Conservation (phyloP, 805 yeast species). For the Ogataea parapolymorpha region DNA sequence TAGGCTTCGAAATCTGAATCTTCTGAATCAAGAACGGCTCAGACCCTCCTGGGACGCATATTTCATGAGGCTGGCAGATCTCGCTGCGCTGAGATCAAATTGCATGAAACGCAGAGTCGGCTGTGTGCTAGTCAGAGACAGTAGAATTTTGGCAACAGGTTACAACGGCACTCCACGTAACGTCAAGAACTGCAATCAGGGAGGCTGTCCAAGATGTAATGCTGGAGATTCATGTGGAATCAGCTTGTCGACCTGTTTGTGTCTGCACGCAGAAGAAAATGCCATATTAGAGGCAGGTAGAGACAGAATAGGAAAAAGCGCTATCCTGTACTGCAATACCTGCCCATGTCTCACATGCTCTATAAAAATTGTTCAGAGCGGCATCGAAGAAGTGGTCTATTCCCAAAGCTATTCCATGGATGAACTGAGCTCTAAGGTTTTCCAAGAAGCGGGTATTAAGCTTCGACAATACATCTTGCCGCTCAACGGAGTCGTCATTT, state of each 20-base stretch:
- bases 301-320: slow-evolving; percentile 64
- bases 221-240: slow-evolving; percentile 60
- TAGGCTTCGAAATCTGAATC: slow-evolving; percentile 39
- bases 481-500: slow-evolving; percentile 25
- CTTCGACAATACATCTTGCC: slow-evolving; percentile 59
- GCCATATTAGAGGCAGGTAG: slow-evolving; percentile 93
- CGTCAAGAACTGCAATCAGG: slow-evolving; percentile 84
- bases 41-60: slow-evolving; percentile 97
- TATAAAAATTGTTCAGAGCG: slow-evolving; percentile 90
- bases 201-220: slow-evolving; percentile 93
- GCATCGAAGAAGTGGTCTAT: slow-evolving; percentile 87
- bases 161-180: slow-evolving; percentile 97
- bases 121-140: slow-evolving; percentile 85
- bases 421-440: slow-evolving; percentile 62
- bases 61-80: slow-evolving; percentile 88
- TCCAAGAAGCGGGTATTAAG: slow-evolving; percentile 68
- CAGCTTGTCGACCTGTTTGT: slow-evolving; percentile 76
- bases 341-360: slow-evolving; percentile 97
- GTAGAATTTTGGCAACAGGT: slow-evolving; percentile 90
- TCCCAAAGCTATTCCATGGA: slow-evolving; percentile 95
- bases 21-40: slow-evolving; percentile 53
- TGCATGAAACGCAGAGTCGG: slow-evolving; percentile 98
- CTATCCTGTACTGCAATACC: slow-evolving; percentile 86
- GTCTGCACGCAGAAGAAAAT: slow-evolving; percentile 96
- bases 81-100: slow-evolving; percentile 89